Evolutionary conservation across 805 yeast genomes (phyloP), one percentile per base, ranked within the genome.

Genomic region (Kodamaea fukazawae): DNA sequence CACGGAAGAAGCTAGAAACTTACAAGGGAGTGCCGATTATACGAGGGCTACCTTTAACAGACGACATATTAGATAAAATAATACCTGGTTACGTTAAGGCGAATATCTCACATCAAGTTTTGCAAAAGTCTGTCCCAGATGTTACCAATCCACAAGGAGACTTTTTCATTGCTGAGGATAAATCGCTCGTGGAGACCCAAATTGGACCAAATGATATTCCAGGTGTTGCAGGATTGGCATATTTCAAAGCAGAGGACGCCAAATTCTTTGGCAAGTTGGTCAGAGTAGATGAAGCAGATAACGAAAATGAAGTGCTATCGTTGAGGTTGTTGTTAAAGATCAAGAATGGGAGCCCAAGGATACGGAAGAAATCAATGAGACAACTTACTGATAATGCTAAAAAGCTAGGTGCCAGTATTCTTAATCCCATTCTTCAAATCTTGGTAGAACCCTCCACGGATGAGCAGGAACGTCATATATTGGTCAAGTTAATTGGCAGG

Each of bases 391-490:
- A 80, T 34, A 73, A 73, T 44, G 82, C 93, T 0, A 61, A 70
- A 6, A 65, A 61, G 10, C 77, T 81, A 50, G 96, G 96, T 0
- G 83, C 96, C 0, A 73, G 77, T 34, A 54, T 79, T 0, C 58
- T 90, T 11, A 75, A 78, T 41, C 81, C 78, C 44, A 70, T 87
- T n/a, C 64, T 90, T 11, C 96, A 96, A 0, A 60, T 91, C 17
- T 61, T 90, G 31, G 64, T 83, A 55, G 96, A 87, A 45, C 79
- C 79, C 29, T 60, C 76, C 3, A 61, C 89, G 18, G 91, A 82
- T 47, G 93, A 86, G 34, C 85, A 80, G 47, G 97, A 91, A 58
- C 73, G 96, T 12, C 95, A 87, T 63, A 58, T 88, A 9, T 65
- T 91, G 41, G 84, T 88, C 10, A 90, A 89, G 57, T 76, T 86